A percentile compares a stretch with the other conserved stretches of the same genome.
Conservation (phyloP, 2,329 filamentous ascomycete species). For the Gaeumannomyces tritici region DNA sequence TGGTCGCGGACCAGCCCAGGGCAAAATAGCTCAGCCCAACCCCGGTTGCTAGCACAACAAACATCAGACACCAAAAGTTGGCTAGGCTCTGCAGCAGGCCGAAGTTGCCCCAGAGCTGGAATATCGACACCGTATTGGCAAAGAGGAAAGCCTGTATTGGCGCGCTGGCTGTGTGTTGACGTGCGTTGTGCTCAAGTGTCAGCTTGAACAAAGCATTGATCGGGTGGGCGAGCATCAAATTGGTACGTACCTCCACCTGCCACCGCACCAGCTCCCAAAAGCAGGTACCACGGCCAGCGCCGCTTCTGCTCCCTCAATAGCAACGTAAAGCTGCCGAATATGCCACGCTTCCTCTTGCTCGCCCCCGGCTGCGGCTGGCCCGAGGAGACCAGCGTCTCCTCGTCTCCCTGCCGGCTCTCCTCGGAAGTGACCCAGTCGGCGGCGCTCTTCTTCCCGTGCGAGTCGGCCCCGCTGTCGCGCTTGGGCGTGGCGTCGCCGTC, state of each 20-base stretch:
- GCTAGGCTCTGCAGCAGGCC: slow-evolving; percentile 25
- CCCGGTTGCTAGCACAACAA: slow-evolving; percentile 45
- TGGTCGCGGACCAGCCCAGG: slow-evolving; percentile 34
- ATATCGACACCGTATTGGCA: slow-evolving; percentile 41
- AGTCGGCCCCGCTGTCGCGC: slow-evolving; percentile 4
- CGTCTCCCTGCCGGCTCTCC: slow-evolving; percentile 15
- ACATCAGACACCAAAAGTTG: slow-evolving; percentile 58
- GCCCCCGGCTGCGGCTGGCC: slow-evolving; percentile 13
- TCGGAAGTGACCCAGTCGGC: slow-evolving; percentile 24
- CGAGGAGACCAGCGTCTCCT: slow-evolving; percentile 11
- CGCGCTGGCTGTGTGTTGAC: slow-evolving; percentile 13
- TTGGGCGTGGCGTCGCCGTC: slow-evolving; percentile 16
- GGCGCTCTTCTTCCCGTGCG: slow-evolving; percentile 26
- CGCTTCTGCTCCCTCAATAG: slow-evolving; percentile 43
- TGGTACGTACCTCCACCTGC: slow-evolving; percentile 19
- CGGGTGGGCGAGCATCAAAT: slow-evolving; percentile 18
- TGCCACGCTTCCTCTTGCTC: slow-evolving; percentile 21
- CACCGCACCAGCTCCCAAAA: slow-evolving; percentile 34
- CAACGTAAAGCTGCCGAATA: slow-evolving; percentile 41
- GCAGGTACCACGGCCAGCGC: slow-evolving; percentile 36
- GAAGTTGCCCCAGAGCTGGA: slow-evolving; percentile 25
- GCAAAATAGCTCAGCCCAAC: slow-evolving; percentile 45
- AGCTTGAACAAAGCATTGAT: slow-evolving; percentile 16
- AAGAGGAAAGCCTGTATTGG: slow-evolving; percentile 44
- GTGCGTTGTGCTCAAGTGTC: neutral